These are phyloP conservation scores for Lecanicillium sp. DNA, from an alignment of 2,329 filamentous ascomycete genomes.

Conservation along the genomic window DNA sequence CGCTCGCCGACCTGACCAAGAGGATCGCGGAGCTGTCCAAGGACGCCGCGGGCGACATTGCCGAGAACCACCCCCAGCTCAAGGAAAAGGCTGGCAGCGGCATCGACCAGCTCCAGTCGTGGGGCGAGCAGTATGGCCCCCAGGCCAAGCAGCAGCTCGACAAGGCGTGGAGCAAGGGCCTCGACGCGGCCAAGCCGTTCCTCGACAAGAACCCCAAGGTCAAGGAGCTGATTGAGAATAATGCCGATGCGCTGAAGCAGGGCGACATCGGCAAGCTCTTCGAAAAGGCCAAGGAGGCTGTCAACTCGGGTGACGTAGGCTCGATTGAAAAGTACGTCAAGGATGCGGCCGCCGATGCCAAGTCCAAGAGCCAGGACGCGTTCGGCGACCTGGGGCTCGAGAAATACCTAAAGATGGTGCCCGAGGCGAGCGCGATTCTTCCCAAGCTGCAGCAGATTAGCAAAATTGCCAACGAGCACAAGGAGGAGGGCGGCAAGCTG, in stretches of 20 bases:
- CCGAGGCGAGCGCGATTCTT: conserved; percentile 57
- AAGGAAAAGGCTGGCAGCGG: conserved; percentile 67
- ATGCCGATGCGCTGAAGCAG: conserved; percentile 60
- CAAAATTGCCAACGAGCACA: conserved; percentile 60
- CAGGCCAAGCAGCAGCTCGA: conserved; percentile 73
- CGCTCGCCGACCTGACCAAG: conserved; percentile 55
- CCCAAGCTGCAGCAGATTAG: conserved; percentile 60
- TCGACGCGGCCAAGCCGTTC: conserved; percentile 65
- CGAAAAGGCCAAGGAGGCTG: conserved; percentile 54
- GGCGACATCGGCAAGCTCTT: conserved; percentile 61
- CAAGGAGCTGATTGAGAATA: conserved; percentile 66
- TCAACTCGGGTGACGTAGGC: conserved; percentile 53
- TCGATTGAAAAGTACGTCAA: conserved; percentile 32
- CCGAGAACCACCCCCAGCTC: conserved; percentile 67
- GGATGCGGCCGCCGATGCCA: conserved; percentile 24
- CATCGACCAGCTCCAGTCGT: conserved; percentile 61
- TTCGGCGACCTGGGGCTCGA: too few relatives aligned
- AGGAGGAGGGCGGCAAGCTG: conserved; percentile 62
- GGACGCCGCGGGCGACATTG: conserved; percentile 57
- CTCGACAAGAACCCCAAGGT: conserved; percentile 72
- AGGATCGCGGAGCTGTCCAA: conserved; percentile 56
- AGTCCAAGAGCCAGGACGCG: conserved; percentile 49
- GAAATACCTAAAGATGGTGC: conserved; percentile 61
- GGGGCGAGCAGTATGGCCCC: conserved; percentile 65
- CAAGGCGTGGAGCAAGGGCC: conserved; percentile 64